Evolutionary conservation across 2,329 filamentous ascomycete species (phyloP), one percentile per base, ranked within the genome.

Genomic region (Apiospora sp.): DNA sequence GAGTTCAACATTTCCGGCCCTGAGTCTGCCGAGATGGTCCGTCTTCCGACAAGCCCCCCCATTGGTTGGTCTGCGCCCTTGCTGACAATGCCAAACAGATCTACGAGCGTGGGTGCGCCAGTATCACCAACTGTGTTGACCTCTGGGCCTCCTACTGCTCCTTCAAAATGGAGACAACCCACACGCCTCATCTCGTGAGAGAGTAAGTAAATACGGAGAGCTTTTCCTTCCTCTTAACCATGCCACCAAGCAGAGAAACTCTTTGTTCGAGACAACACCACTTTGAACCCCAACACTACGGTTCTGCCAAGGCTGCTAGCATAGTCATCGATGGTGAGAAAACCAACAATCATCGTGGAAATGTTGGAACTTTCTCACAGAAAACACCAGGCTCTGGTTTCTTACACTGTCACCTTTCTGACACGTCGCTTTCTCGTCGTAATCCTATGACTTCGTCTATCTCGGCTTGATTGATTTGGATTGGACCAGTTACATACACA

Each of bases 1-100:
- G 96, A 99, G 81, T 99, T 99, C 85, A 95, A 95, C 69, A 98
- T 99, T 76, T 95, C 95, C 5, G 96, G 96, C 24, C 97, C 96
- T 6, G 96, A 99, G 86, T 96, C 96, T 61, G 96, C 96, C 71
- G 96, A 98, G 83, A 97, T 98, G 93, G 95, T 98, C 75, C 22
- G 51, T 70, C 37, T 14, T 72, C 70, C 2, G 44, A 58, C 41
- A 41, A 43, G 44, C 13, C 44, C 69, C 30, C 44, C 34, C 27
- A 10, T 27, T 13, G 19, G 19, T 72, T 41, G 44, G 70, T 72
- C 70, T 75, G 70, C 37, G 74, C 19, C 58, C 43, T 41, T 54
- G 54, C 69, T 58, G 64, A 73, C 80, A 84, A 73, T 83, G 70
- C 37, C 46, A 41, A 76, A 41, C 43, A 97, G 94, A 92, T 98